phyloP scores from a whole-genome alignment of 1,284 basidiomycete genomes.

The Cryptococcus sp. region DNA sequence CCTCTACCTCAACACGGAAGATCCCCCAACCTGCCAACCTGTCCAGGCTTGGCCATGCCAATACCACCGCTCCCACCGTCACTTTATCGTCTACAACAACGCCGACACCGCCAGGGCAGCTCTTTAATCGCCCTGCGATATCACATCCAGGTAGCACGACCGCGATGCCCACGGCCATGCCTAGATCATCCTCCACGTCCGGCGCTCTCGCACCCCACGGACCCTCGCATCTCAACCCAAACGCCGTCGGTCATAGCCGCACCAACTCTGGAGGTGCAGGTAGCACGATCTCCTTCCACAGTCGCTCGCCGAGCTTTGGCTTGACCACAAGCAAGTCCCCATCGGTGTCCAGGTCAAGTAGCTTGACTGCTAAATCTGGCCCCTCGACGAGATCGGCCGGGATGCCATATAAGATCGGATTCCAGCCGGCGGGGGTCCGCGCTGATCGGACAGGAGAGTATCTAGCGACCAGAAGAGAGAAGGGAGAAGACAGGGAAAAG shows the following conservation, averaged over 20 bases:
- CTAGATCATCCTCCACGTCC: constrained; percentile 10
- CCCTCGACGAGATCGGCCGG: constrained; percentile 21
- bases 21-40: constrained; percentile 40
- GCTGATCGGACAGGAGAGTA: constrained; percentile 76
- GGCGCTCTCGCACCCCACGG: constrained; percentile 16
- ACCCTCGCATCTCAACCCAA: constrained; percentile 26
- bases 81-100: constrained; percentile 10
- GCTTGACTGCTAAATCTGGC: constrained; percentile 19
- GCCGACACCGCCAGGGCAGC: constrained; percentile 1
- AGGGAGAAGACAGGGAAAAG: constrained; percentile 65
- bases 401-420: constrained; percentile 72
- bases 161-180: constrained; percentile 9
- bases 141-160: constrained; percentile 14
- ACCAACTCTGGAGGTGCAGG: constrained; percentile 15
- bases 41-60: constrained; percentile 23
- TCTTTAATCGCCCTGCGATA: constrained; percentile 12
- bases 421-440: constrained; percentile 75
- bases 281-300: constrained; percentile 5
- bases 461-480: constrained; percentile 60
- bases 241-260: constrained; percentile 13
- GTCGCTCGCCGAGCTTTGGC: constrained; percentile 20
- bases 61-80: constrained; percentile 4
- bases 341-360: constrained; percentile 27
- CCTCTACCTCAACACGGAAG: constrained; percentile 3
- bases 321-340: constrained; percentile 13